Evolutionary conservation across 139 green algal species (phyloP).

Genomic region (Desmodesmus armatus): DNA sequence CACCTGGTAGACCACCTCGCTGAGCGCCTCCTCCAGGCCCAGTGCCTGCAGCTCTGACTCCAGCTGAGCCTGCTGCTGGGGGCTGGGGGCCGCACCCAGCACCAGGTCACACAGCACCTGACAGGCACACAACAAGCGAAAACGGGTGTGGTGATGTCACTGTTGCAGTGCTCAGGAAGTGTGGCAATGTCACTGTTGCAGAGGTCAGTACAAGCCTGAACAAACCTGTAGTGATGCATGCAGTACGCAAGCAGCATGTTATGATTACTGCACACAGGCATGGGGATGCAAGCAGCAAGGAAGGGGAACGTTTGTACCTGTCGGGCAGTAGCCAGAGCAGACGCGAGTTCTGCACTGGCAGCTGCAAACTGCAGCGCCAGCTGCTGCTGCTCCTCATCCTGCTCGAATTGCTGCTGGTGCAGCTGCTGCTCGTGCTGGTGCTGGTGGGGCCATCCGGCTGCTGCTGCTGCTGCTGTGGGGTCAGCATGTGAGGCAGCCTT

Average conservation of each 20-base stretch:
- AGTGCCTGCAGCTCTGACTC: neutral
- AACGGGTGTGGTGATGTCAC: too few species aligned
- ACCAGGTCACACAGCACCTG: conserved; percentile 17
- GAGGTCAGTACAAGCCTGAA: too few species aligned
- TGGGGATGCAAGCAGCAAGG: too few species aligned
- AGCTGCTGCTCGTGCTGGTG: neutral
- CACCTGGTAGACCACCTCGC: conserved; percentile 21
- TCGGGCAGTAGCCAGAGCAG: conserved; percentile 35
- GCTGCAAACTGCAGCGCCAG: conserved; percentile 48
- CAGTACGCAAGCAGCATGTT: too few species aligned
- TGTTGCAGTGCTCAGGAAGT: too few species aligned
- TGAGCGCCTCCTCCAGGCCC: conserved; percentile 29
- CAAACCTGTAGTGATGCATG: too few species aligned
- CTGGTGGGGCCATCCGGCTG: neutral
- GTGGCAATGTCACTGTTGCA: too few species aligned
- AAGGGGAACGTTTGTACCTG: too few species aligned
- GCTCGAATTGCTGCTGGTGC: neutral
- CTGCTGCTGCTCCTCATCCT: neutral
- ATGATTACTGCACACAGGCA: too few species aligned
- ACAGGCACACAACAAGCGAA: too few species aligned
- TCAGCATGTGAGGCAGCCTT: neutral
- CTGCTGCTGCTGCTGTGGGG: neutral
- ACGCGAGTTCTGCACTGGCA: conserved; percentile 41
- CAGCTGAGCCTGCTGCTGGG: neutral
- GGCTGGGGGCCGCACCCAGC: neutral